phyloP scores from a whole-genome alignment of 352 stramenopile species.

The Pythium dissotocum region DNA sequence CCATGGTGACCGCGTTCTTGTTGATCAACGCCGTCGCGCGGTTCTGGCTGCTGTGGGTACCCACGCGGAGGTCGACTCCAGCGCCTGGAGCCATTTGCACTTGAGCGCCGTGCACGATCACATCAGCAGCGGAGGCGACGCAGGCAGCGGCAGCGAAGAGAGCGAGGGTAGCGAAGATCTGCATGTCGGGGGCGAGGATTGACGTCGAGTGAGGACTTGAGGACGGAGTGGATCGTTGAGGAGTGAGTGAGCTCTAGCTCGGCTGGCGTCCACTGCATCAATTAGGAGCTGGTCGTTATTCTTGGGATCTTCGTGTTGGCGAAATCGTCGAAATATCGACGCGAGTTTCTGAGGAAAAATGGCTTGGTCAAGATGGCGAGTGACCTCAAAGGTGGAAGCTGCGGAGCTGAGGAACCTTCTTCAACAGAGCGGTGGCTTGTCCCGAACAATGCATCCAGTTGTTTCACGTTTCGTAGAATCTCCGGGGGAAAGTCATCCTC shows the following conservation, averaged over 20 bases:
- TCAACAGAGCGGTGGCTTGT: neutral
- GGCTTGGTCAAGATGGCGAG: too few relatives aligned
- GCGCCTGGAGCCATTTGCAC: neutral
- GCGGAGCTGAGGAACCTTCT: too few relatives aligned
- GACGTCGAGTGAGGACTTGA: neutral
- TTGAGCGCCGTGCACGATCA: slow-evolving; percentile 12
- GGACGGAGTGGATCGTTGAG: neutral
- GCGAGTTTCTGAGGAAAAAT: too few relatives aligned
- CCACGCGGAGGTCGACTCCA: slow-evolving; percentile 12
- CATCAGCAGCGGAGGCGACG: neutral
- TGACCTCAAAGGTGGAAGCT: too few relatives aligned
- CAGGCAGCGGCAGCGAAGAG: neutral
- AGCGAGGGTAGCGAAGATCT: slow-evolving; percentile 1
- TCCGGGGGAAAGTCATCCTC: neutral
- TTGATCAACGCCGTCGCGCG: slow-evolving; percentile 34
- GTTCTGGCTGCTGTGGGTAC: slow-evolving; percentile 25
- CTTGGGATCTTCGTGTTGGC: too few relatives aligned
- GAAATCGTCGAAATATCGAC: too few relatives aligned
- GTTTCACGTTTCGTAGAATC: neutral
- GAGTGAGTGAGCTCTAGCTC: neutral
- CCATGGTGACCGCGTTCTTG: slow-evolving; percentile 36
- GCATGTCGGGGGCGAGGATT: neutral
- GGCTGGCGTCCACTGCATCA: too few relatives aligned
- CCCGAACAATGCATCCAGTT: neutral
- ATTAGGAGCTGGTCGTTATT: too few relatives aligned